Base-by-base conservation (phyloP, 352 stramenopile species). In the Phytophthora hibernalis region DNA sequence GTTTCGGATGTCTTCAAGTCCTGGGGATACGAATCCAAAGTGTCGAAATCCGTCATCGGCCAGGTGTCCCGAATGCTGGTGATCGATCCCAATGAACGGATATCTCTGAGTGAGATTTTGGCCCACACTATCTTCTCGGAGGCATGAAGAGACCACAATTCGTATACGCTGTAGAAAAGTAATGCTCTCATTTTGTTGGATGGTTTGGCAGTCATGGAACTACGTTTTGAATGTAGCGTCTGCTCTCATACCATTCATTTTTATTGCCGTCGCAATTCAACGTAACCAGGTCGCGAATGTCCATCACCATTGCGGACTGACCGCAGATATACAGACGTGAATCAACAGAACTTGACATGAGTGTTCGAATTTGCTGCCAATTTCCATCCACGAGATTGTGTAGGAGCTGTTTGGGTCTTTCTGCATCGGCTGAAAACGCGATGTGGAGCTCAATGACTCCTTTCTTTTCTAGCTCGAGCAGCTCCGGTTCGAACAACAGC, bases 401-500 rank as follows among this genome's bases (percentile, higher is more conserved):
- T 16, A 84, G 59, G 15, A 71, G 50, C 15, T 68, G 37, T 1
- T 48, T 42, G n/a, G 67, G 45, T 4, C 69, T 55, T 3, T 26
- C 44, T 5, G 24, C 22, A 20, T 58, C 45, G 1, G 31, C 16
- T 2, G 70, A 75, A n/a, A 76, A 79, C 0, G 72, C 69, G 13
- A 78, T 57, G 20, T 69, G 54, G 2, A 82, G 53, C 40, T 66
- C 57, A 10, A 83, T n/a, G 16, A 76, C 61, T 8, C 78, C 61
- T 15, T 73, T 65, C 12, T 54, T 52, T 37, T 83, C 67, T 62
- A 73, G 68, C 11, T 58, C 37, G 0, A 54, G 64, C 3, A 86
- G 42, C 15, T 83, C 74, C 20, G 80, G 33, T 13, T 56, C 49
- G 54, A 82, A 86, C 11, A 83, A 44, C 12, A 83, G 38, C 20